Percentiles rank a stretch among this genome's conserved stretches.
Evolutionary conservation across 352 stramenopile species (phyloP).

Genomic region (Blastocystis sp.): DNA sequence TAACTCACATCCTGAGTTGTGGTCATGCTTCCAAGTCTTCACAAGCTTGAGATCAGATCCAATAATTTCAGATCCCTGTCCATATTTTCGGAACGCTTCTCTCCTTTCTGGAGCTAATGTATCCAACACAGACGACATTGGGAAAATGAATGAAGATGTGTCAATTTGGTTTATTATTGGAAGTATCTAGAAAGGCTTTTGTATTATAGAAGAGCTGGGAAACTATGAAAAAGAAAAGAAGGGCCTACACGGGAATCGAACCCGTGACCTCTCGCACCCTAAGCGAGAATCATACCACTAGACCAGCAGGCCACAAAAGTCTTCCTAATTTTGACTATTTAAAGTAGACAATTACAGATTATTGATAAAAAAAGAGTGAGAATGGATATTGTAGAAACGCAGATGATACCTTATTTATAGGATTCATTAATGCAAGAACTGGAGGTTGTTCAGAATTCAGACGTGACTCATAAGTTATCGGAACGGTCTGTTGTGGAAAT

Average conservation of each 20-base stretch:
- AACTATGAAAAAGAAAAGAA: slow-evolving; percentile 24
- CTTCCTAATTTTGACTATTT: not conserved
- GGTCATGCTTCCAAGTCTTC: slow-evolving; percentile 13
- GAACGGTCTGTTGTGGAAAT: slow-evolving; percentile 31
- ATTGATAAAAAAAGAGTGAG: not conserved
- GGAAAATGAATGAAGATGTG: not conserved
- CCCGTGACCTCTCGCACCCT: slow-evolving; percentile 55
- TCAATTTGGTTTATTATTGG: no score
- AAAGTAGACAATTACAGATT: not conserved
- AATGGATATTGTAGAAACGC: not conserved
- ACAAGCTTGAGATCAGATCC: not conserved
- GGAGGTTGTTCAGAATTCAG: slow-evolving; percentile 18
- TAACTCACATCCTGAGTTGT: slow-evolving; percentile 9
- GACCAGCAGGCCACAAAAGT: slow-evolving; percentile 11
- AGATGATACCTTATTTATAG: not conserved
- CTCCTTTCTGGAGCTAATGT: not conserved
- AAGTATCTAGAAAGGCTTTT: no score
- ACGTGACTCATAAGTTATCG: slow-evolving; percentile 33
- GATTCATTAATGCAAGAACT: slow-evolving; percentile 47
- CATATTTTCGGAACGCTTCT: not conserved
- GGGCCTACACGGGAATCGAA: slow-evolving; percentile 67
- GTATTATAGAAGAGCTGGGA: no score
- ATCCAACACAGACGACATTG: not conserved
- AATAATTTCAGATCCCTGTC: not conserved
- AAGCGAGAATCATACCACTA: slow-evolving; percentile 65